Percentiles rank a stretch among this genome's conserved stretches.
Conservation (phyloP, 2,329 filamentous ascomycete species). For the Aspergillus hiratsukae region DNA sequence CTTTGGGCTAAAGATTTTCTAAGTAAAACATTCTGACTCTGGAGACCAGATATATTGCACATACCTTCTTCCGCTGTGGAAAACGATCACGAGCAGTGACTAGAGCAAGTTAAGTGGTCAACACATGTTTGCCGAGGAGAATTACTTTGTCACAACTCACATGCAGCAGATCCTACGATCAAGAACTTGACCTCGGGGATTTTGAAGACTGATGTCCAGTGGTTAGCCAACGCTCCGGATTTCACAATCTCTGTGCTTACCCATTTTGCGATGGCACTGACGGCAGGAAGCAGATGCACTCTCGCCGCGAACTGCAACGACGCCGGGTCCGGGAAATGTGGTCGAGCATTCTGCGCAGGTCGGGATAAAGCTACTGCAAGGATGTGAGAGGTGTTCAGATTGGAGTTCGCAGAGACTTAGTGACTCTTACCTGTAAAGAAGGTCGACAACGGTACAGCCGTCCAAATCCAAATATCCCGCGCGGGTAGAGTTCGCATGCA, state of each 20-base stretch:
- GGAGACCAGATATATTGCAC: conserved; percentile 3
- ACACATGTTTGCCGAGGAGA: neutral
- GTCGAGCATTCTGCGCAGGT: conserved; percentile 75
- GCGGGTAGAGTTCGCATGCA: conserved; percentile 68
- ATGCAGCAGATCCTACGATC: conserved; percentile 57
- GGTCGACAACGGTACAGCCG: conserved; percentile 69
- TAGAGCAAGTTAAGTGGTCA: conserved; percentile 4
- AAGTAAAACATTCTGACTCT: neutral
- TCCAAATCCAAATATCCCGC: conserved; percentile 75
- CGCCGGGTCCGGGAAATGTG: conserved; percentile 55
- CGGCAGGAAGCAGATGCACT: conserved; percentile 70
- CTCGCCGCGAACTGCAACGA: conserved; percentile 70
- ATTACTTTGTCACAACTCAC: conserved; percentile 25
- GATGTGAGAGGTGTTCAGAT: conserved; percentile 1
- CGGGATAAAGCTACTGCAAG: conserved; percentile 65
- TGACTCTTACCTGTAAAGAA: conserved; percentile 60
- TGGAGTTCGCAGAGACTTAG: neutral
- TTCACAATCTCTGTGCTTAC: conserved; percentile 28
- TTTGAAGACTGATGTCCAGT: conserved; percentile 53
- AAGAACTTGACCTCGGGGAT: conserved; percentile 76
- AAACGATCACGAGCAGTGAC: conserved; percentile 27
- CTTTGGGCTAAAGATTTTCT: conserved; percentile 35
- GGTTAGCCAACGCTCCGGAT: neutral
- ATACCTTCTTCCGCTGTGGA: conserved; percentile 36
- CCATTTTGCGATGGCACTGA: conserved; percentile 74